phyloP scores from a whole-genome alignment of 345 rosid genomes.

The Ricinus communis region DNA sequence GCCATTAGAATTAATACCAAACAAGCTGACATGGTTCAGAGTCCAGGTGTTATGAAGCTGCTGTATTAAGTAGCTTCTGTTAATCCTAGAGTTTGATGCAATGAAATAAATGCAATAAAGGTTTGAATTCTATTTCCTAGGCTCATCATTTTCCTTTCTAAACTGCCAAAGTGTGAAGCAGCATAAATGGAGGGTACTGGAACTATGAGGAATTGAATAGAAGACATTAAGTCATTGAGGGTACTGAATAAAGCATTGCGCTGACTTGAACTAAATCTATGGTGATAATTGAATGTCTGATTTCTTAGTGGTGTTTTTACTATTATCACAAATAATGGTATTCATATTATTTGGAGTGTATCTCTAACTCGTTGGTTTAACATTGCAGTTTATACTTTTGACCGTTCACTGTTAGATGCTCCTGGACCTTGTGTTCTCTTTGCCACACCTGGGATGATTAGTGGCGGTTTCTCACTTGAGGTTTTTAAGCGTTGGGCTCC shows the following conservation, averaged over 20 bases:
- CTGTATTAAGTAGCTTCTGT: background rate
- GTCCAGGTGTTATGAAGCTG: background rate
- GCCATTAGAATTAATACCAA: background rate
- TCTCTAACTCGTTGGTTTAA: conserved; percentile 8
- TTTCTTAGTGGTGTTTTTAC: background rate
- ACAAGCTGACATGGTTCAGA: background rate
- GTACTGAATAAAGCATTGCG: background rate
- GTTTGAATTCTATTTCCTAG: no score
- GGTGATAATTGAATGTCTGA: background rate
- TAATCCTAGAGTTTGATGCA: conserved; percentile 5
- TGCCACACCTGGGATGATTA: conserved; percentile 98
- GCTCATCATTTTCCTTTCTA: no score
- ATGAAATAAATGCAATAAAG: background rate
- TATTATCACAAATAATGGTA: background rate
- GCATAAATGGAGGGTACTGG: background rate
- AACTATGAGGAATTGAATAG: background rate
- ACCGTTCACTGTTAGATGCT: conserved; percentile 75
- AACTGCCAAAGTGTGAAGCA: background rate
- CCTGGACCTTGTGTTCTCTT: conserved; percentile 99
- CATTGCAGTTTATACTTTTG: conserved; percentile 64
- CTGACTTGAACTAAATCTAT: background rate
- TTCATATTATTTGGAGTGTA: background rate
- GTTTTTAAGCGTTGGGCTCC: conserved; percentile 98
- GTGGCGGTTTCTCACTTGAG: conserved; percentile 91
- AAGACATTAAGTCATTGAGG: background rate